These are phyloP conservation scores for Nepenthes mirabilis DNA, from an alignment of 148 eudicot genomes.

Conservation along the genomic window DNA sequence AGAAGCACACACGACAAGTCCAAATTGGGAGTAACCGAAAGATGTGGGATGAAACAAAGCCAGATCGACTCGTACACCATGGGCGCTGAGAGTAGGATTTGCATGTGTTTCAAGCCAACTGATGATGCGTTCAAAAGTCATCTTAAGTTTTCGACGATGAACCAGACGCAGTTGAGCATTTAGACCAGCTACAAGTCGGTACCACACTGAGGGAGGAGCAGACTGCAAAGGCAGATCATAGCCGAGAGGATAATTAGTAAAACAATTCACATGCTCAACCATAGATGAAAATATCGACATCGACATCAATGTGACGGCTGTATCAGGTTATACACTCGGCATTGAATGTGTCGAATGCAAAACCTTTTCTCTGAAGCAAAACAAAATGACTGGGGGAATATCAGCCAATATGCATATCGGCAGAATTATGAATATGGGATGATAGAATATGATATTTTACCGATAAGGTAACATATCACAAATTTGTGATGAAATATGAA, in stretches of 20 bases:
- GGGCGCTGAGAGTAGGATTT: slow-evolving; percentile 44
- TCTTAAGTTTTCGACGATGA: slow-evolving; percentile 49
- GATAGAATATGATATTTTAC: too few species aligned
- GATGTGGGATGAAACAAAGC: slow-evolving; percentile 69
- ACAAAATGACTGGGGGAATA: too few species aligned
- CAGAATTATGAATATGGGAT: too few species aligned
- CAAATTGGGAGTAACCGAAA: slow-evolving; percentile 74
- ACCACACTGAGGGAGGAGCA: slow-evolving; percentile 86
- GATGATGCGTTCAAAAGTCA: slow-evolving; percentile 43
- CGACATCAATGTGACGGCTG: too few species aligned
- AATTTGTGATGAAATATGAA: too few species aligned
- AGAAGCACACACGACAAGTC: slow-evolving; percentile 45
- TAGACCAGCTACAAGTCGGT: slow-evolving; percentile 81
- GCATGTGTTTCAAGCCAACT: slow-evolving; percentile 78
- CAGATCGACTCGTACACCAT: slow-evolving; percentile 67
- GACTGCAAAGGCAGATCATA: slow-evolving; percentile 36
- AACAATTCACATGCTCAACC: neutral
- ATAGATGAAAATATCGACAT: too few species aligned
- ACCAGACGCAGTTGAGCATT: slow-evolving; percentile 91
- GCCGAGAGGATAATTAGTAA: neutral
- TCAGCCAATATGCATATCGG: too few species aligned
- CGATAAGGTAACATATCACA: too few species aligned
- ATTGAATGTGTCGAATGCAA: too few species aligned
- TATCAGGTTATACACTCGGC: too few species aligned
- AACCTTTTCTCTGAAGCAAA: too few species aligned